Evolutionary conservation across 2,329 filamentous ascomycete species (phyloP).

Genomic region (Colletotrichum shisoi): DNA sequence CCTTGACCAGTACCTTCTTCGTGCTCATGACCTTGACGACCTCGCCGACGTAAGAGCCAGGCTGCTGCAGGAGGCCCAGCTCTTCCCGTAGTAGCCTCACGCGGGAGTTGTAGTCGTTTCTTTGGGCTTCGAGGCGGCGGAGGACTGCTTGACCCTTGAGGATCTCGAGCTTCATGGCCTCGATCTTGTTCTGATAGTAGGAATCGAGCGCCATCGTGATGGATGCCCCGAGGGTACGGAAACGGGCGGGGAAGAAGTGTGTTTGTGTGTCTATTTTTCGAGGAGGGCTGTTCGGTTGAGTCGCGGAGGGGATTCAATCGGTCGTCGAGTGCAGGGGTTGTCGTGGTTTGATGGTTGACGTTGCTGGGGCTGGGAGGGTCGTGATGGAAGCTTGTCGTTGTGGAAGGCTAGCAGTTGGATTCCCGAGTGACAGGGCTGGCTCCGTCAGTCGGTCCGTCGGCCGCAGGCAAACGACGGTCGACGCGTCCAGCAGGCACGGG

Average conservation of each 20-base stretch:
- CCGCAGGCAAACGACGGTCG: slow-evolving; percentile 40
- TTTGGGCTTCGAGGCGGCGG: slow-evolving; percentile 92
- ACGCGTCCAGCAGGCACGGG: slow-evolving; percentile 34
- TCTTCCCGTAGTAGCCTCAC: slow-evolving; percentile 95
- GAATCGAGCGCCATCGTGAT: slow-evolving; percentile 95
- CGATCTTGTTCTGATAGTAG: slow-evolving; percentile 99
- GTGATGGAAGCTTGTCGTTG: slow-evolving; percentile 40
- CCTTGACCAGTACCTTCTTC: slow-evolving; percentile 98
- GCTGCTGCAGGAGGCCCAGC: slow-evolving; percentile 93
- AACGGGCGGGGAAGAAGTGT: slow-evolving; percentile 28
- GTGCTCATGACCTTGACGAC: slow-evolving; percentile 99
- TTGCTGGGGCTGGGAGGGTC: slow-evolving; percentile 25
- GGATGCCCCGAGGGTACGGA: slow-evolving; percentile 40
- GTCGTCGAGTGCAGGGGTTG: slow-evolving; percentile 28
- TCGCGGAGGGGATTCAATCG: slow-evolving; percentile 20
- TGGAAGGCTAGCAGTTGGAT: slow-evolving; percentile 35
- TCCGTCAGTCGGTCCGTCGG: slow-evolving; percentile 33
- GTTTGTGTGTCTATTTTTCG: background rate
- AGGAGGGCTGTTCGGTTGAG: background rate
- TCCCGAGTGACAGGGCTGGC: slow-evolving; percentile 38
- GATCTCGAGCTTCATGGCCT: slow-evolving; percentile 99
- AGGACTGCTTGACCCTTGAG: slow-evolving; percentile 97
- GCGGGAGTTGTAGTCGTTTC: slow-evolving; percentile 99
- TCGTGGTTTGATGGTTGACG: slow-evolving; percentile 31
- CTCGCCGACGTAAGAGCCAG: slow-evolving; percentile 96